Base-by-base conservation (phyloP, 1,139 yeast genomes). In the Taphrina sp. region DNA sequence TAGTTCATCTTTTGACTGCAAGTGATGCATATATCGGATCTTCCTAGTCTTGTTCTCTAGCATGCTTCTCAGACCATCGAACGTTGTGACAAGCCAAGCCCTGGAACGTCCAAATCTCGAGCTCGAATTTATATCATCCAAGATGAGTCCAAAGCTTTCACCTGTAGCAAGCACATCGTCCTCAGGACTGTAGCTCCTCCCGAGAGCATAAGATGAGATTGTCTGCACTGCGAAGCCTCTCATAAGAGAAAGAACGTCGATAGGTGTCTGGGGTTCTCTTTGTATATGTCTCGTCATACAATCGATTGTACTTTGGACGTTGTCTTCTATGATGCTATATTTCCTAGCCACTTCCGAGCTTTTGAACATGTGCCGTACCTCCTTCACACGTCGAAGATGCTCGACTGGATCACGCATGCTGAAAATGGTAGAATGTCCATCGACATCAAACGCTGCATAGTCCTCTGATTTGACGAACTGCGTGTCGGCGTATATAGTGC, bases 391-490 rank as follows among this genome's bases (percentile, higher is more conserved):
- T 17, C 39, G 12, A 7, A 33, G 33, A 33, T 49, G 54, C 23
- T 29, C 46, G 5, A 31, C 34, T 14, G 54, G 54, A 33, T 49
- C 54, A 7, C 54, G 38, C 54, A 49, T 49, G 20, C 46, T 38
- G 22, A 49, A 49, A n/a, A 49, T 41, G 16, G 54, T 29, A 4
- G 45, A 31, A 20, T 39, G 23, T 8, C 54, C 54, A 14, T 49
- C 34, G 12, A 49, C 39, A 17, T 49, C 54, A 24, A 49, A 49
- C 7, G 41, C 54, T n/a, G 54, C 54, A 24, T 49, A 49, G 41
- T 49, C 46, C n/a, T 38, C 41, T 5, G 46, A 38, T 46, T 49
- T 49, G 33, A 49, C 24, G 19, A 49, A 49, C 24, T 23, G 3
- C 29, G 31, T 41, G 46, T 49, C 54, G n/a, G 39, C 37, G 19